Base-by-base conservation (phyloP, 441 rosid species). In the Dalechampia spathulata region DNA sequence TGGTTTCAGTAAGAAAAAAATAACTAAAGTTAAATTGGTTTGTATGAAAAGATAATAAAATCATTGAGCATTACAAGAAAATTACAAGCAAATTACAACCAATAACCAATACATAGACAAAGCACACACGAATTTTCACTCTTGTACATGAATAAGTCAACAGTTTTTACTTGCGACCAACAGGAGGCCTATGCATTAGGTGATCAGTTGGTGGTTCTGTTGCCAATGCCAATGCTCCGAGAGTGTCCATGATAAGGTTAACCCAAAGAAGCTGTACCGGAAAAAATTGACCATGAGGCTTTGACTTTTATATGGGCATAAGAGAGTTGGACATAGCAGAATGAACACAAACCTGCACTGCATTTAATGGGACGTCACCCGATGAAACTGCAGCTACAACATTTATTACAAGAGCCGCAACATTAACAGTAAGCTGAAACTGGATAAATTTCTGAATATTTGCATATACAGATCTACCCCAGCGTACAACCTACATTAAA, bases 381-480 rank as follows among this genome's bases (percentile, higher is more conserved):
- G 95, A 76, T 14, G 99, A 90, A 53, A 90, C 61, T 27, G 99
- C 96, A 57, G 97, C 93, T 55, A 90, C 97, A 47, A 90, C 90
- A 61, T 90, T 94, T 57, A 94, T 90, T 56, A 90, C 61, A 9
- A 94, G 94, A 63, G 97, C 97, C 25, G 99, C 97, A 15, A 94
- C 97, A 67, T 90, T 94, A 53, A 94, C 99, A 0, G 99, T 94
- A 49, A 87, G 96, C 79, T 94, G 97, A 63, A 94, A 94, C 82
- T 94, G 99, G 76, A 90, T 94, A 77, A 90, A 94, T 73, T 93
- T 93, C 75, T 93, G 97, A 51, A 93, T 93, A 65, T 93, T 94
- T 58, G 97, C 99, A 69, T 94, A 94, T 16, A 94, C 97, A 58
- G 99, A 94, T 50, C 99, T 76, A 26, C 99, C 99, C 97, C 97